Evolutionary conservation across 768 basidiomycete genomes (phyloP).

Genomic region (Boletus rex-veris): DNA sequence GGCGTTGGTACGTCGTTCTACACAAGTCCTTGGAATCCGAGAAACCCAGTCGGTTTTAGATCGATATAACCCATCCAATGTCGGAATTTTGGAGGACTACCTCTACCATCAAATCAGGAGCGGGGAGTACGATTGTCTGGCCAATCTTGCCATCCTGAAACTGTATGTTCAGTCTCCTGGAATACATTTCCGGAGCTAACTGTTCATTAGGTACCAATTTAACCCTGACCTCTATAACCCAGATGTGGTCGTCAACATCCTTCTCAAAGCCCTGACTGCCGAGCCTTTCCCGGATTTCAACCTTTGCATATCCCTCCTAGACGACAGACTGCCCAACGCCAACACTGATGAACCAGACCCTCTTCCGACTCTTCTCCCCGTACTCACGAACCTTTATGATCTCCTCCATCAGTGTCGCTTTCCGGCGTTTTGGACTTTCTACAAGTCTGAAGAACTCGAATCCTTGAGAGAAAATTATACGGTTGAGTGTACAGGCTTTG

Average conservation of each 20-base stretch:
- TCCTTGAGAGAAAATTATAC: constrained; percentile 82
- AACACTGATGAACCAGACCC: constrained; percentile 80
- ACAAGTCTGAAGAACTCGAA: constrained; percentile 67
- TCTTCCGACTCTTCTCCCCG: constrained; percentile 63
- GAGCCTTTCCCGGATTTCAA: constrained; percentile 91
- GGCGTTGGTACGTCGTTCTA: constrained; percentile 66
- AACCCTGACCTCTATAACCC: constrained; percentile 91
- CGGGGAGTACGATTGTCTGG: constrained; percentile 90
- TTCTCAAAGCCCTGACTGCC: constrained; percentile 85
- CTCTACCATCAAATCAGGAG: constrained; percentile 90
- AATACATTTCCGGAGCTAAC: not conserved
- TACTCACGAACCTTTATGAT: constrained; percentile 62
- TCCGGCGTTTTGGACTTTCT: constrained; percentile 79
- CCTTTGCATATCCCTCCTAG: constrained; percentile 88
- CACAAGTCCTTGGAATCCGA: not conserved
- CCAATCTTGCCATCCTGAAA: constrained; percentile 93
- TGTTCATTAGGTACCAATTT: constrained; percentile 78
- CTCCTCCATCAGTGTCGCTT: constrained; percentile 83
- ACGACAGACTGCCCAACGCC: constrained; percentile 57
- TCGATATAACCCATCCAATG: constrained; percentile 95
- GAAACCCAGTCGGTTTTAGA: constrained; percentile 46
- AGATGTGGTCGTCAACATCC: constrained; percentile 91
- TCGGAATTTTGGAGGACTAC: constrained; percentile 92
- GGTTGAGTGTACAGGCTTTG: constrained; percentile 78
- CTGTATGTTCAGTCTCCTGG: constrained; percentile 47